These are phyloP conservation scores for Ogataea methylovora DNA, from an alignment of 805 yeast species.

Conservation along the genomic window DNA sequence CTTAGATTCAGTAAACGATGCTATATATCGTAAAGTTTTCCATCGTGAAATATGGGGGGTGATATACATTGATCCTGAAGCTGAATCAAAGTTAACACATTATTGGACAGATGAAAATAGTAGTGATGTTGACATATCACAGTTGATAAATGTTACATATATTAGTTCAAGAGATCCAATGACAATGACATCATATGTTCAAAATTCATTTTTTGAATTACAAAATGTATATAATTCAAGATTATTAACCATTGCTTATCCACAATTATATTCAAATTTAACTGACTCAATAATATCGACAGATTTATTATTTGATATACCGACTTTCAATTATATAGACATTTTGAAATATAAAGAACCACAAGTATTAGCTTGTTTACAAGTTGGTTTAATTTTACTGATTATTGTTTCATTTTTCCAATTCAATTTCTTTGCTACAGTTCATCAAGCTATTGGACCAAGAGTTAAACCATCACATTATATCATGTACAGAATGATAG, in stretches of 20 bases:
- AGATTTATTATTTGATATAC: constrained; percentile 25
- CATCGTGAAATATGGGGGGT: too few species aligned
- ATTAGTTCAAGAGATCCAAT: constrained; percentile 53
- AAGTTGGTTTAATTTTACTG: constrained; percentile 68
- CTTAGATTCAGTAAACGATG: too few species aligned
- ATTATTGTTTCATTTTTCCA: constrained; percentile 70
- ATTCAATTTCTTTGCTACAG: constrained; percentile 47
- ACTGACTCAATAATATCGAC: constrained; percentile 12
- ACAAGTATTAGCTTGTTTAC: constrained; percentile 55
- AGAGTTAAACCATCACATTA: constrained; percentile 35
- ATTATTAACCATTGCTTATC: constrained; percentile 17
- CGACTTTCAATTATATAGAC: constrained; percentile 40
- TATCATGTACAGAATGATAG: constrained; percentile 42
- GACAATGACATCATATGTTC: constrained; percentile 36
- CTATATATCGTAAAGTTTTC: too few species aligned
- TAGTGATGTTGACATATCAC: too few species aligned
- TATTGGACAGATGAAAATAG: too few species aligned
- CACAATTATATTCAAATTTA: constrained; percentile 19
- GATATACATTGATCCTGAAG: too few species aligned
- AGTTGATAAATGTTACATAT: too few species aligned
- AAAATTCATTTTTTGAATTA: constrained; percentile 33
- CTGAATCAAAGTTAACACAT: too few species aligned
- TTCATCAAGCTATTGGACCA: constrained; percentile 44
- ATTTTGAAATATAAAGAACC: constrained; percentile 40
- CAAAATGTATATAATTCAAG: constrained; percentile 22